phyloP scores from a whole-genome alignment of 805 yeast genomes.

The Candida morakotiae region DNA sequence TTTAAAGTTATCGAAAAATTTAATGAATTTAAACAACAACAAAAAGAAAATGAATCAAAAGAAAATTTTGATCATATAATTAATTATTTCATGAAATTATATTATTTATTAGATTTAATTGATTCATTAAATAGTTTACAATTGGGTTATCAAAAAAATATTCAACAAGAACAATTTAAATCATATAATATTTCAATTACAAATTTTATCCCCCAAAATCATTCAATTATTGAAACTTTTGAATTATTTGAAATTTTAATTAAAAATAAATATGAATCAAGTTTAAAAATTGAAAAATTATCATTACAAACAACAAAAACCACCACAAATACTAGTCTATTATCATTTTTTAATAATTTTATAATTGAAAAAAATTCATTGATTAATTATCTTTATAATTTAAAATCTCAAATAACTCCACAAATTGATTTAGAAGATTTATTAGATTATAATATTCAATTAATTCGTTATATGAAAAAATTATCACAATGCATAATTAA shows the following conservation, averaged over 20 bases:
- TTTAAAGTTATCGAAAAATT: conserved; percentile 46
- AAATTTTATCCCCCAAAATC: conserved; percentile 5
- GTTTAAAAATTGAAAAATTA: not conserved
- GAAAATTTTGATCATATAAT: conserved; percentile 20
- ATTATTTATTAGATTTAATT: conserved; percentile 41
- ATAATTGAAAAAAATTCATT: conserved; percentile 34
- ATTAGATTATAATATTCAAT: conserved; percentile 36
- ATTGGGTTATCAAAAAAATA: conserved; percentile 27
- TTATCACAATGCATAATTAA: conserved; percentile 23
- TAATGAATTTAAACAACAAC: conserved; percentile 32
- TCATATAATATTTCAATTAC: not conserved
- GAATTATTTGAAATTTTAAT: conserved; percentile 11
- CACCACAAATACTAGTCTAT: not conserved
- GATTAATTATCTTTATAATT: conserved; percentile 31
- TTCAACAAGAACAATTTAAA: not conserved
- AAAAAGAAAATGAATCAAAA: too few relatives aligned
- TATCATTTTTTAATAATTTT: conserved; percentile 18
- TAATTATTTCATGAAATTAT: conserved; percentile 40
- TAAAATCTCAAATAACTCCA: conserved; percentile 9
- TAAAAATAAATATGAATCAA: not conserved
- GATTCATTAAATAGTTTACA: conserved; percentile 29
- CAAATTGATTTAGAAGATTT: conserved; percentile 14
- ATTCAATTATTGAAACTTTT: not conserved
- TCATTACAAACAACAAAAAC: not conserved
- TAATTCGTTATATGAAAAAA: conserved; percentile 35